Evolutionary conservation across 2,329 filamentous ascomycete genomes (phyloP).

Genomic region (Trichoderma citrinoviride): DNA sequence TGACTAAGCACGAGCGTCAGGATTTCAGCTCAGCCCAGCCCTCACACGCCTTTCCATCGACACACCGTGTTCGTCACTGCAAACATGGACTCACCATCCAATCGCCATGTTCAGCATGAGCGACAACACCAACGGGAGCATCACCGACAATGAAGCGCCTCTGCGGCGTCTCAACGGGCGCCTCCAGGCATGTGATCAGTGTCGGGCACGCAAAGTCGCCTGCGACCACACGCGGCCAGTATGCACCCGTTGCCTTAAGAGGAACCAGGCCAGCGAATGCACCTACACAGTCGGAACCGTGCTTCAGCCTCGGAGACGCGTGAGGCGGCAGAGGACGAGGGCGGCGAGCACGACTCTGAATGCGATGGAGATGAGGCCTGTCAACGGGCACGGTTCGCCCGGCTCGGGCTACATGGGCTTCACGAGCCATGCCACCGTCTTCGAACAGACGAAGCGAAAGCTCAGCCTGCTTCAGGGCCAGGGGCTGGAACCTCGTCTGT

Average conservation of each 20-base stretch:
- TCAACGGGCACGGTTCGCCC: not conserved
- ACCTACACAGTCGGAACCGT: slow-evolving; percentile 31
- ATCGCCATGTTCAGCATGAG: not conserved
- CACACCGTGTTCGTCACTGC: not conserved
- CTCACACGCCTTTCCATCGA: not conserved
- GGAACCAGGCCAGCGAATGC: slow-evolving; percentile 34
- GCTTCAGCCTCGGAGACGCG: slow-evolving; percentile 7
- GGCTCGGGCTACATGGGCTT: slow-evolving; percentile 41
- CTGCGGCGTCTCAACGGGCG: slow-evolving; percentile 31
- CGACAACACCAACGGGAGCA: not conserved
- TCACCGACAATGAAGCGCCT: not conserved
- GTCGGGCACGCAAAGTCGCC: slow-evolving; percentile 40
- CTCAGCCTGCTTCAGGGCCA: slow-evolving; percentile 36
- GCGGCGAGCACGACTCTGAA: not conserved
- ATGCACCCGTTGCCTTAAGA: slow-evolving; percentile 39
- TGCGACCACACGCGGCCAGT: slow-evolving; percentile 40
- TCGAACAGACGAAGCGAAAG: slow-evolving; percentile 42
- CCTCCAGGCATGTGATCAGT: slow-evolving; percentile 34
- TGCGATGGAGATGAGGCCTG: not conserved
- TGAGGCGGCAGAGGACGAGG: not conserved
- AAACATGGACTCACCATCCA: not conserved
- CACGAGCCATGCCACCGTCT: slow-evolving; percentile 43
- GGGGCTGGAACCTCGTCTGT: slow-evolving; percentile 7
- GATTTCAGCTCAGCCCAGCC: not conserved
- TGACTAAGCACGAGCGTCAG: not conserved